Conservation (phyloP, 108 stramenopile species). For the Nitzschia putrida region DNA sequence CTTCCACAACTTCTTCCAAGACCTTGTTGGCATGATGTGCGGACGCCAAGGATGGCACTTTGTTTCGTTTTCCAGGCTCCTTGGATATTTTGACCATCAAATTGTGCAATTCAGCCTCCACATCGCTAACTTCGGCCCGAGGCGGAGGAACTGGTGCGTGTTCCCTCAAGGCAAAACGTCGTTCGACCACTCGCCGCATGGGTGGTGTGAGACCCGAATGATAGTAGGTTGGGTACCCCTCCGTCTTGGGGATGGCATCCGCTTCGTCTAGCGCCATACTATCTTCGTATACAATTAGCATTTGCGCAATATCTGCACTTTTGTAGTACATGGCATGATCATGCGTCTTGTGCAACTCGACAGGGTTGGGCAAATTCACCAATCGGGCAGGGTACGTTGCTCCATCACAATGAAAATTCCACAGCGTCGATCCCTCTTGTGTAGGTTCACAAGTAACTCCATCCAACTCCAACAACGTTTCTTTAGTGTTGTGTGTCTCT, state of each 20-base stretch:
- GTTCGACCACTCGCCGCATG: constrained; percentile 79
- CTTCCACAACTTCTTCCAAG: constrained; percentile 81
- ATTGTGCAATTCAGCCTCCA: constrained; percentile 65
- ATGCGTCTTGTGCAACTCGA: constrained; percentile 91
- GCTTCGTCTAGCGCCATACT: constrained; percentile 84
- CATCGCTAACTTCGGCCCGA: constrained; percentile 57
- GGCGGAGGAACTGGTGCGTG: constrained; percentile 64
- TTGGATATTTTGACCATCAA: constrained; percentile 68
- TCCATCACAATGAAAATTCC: constrained; percentile 86
- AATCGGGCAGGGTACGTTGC: constrained; percentile 89
- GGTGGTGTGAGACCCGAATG: constrained; percentile 88
- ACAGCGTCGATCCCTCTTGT: constrained; percentile 63
- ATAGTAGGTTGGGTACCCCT: constrained; percentile 70
- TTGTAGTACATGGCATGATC: constrained; percentile 92
- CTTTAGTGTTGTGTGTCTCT: constrained; percentile 16
- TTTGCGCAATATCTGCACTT: constrained; percentile 87
- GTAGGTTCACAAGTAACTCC: constrained; percentile 77
- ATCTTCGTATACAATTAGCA: constrained; percentile 91
- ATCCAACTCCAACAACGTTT: constrained; percentile 69
- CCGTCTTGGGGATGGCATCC: constrained; percentile 63
- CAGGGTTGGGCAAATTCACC: constrained; percentile 90
- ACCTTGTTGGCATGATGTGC: constrained; percentile 51
- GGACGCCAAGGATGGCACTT: constrained; percentile 39
- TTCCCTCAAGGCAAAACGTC: constrained; percentile 76
- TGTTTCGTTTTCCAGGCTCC: constrained; percentile 42